These are phyloP conservation scores for Stagonosporopsis vannaccii DNA, from an alignment of 2,329 filamentous ascomycete species.

Conservation along the genomic window DNA sequence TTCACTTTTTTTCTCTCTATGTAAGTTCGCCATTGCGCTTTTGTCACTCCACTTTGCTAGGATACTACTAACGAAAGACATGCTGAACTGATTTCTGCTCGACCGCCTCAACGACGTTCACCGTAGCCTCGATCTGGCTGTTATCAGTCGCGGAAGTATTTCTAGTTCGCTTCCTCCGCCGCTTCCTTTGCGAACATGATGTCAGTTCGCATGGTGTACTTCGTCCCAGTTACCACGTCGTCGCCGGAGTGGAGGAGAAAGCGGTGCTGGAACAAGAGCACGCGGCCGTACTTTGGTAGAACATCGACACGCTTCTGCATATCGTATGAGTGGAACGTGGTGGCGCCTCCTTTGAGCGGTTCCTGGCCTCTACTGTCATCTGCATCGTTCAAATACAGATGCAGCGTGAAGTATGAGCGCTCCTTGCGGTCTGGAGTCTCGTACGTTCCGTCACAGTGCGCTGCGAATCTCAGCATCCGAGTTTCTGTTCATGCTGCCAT, in stretches of 20 bases:
- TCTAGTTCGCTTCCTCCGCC: slow-evolving; percentile 4
- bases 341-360: slow-evolving; percentile 61
- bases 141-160: neutral
- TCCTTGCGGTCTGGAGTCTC: slow-evolving; percentile 62
- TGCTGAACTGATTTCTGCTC: neutral
- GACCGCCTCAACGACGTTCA: neutral
- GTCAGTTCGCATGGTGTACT: slow-evolving; percentile 65
- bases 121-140: neutral
- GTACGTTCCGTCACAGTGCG: slow-evolving; percentile 74
- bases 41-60: slow-evolving; percentile 23
- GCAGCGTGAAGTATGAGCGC: slow-evolving; percentile 62
- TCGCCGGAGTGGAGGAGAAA: slow-evolving; percentile 62
- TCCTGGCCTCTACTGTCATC: slow-evolving; percentile 38
- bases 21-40: slow-evolving; percentile 52
- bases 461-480: slow-evolving; percentile 41
- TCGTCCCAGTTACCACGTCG: slow-evolving; percentile 61
- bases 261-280: slow-evolving; percentile 65
- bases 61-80: slow-evolving; percentile 52
- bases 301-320: slow-evolving; percentile 52
- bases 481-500: neutral
- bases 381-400: slow-evolving; percentile 62
- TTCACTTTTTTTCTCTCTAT: slow-evolving; percentile 63
- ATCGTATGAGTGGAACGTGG: slow-evolving; percentile 56
- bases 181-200: slow-evolving; percentile 58
- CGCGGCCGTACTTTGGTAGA: slow-evolving; percentile 59